A percentile compares a stretch with the other conserved stretches of the same genome.
These are phyloP conservation scores for Filobasidium uniguttulatum DNA, from an alignment of 1,284 basidiomycete genomes.

Conservation along the genomic window DNA sequence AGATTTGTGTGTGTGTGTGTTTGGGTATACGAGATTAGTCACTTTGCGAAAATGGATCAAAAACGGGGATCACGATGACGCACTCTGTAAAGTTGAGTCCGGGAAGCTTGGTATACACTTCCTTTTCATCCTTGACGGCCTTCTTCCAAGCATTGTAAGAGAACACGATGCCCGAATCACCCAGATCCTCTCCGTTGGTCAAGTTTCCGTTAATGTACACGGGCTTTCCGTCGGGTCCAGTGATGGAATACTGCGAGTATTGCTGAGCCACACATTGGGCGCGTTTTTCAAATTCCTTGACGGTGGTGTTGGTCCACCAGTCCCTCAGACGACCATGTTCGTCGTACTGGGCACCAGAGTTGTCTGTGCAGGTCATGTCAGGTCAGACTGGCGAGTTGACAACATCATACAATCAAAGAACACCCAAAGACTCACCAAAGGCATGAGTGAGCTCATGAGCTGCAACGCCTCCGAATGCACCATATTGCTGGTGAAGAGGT, in stretches of 20 bases:
- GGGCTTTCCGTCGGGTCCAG: slow-evolving; percentile 68
- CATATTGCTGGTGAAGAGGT: slow-evolving; percentile 76
- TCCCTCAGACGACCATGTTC: slow-evolving; percentile 45
- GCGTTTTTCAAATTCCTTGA: slow-evolving; percentile 64
- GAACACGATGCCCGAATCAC: slow-evolving; percentile 71
- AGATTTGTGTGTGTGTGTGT: background rate
- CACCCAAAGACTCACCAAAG: slow-evolving; percentile 40
- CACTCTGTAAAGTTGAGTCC: slow-evolving; percentile 57
- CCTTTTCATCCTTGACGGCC: slow-evolving; percentile 38
- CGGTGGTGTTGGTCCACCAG: slow-evolving; percentile 70
- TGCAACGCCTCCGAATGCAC: slow-evolving; percentile 77
- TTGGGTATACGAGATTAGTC: background rate
- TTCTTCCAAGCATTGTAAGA: slow-evolving; percentile 75
- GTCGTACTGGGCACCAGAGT: slow-evolving; percentile 53
- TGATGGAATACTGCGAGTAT: slow-evolving; percentile 68
- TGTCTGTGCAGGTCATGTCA: too few relatives aligned
- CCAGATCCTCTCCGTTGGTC: slow-evolving; percentile 81
- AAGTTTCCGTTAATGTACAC: slow-evolving; percentile 68
- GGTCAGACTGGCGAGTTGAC: background rate
- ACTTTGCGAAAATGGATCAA: slow-evolving; percentile 36
- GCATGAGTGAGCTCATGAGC: slow-evolving; percentile 60
- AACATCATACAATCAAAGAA: background rate
- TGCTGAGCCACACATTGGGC: slow-evolving; percentile 81
- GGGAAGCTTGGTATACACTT: slow-evolving; percentile 55
- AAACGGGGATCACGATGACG: too few relatives aligned